Base-by-base conservation (phyloP, 2,329 filamentous ascomycete species). In the Zymoseptoria crescenta region DNA sequence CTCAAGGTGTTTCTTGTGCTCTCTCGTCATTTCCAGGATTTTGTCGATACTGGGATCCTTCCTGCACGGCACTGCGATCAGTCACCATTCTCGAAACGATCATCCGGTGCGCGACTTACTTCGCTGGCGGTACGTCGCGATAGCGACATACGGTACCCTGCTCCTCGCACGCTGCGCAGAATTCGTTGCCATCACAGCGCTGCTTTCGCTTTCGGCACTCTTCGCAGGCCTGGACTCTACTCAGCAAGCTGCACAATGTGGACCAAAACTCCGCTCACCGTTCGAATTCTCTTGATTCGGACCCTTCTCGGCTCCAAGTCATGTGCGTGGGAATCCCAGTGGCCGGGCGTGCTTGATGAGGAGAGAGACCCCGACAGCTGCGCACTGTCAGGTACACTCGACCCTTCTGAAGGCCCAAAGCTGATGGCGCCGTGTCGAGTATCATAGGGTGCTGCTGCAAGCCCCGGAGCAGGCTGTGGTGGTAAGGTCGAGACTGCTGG, bases 181-280 rank as follows among this genome's bases (percentile, higher is more conserved):
- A 59, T 51, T 63, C 56, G 49, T 94, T 96, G 67, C 94, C 93
- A 72, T 97, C 94, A 75, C 93, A 97, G 78, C 96, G 97, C 76
- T 97, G 94, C 81, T 93, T 96, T 75, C 87, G 87, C 78, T 96
- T 96, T 68, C 92, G 84, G 73, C 93, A 97, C 90, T 96, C 95
- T 69, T 96, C 91, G 77, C 91, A 96, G 57, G 91, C 91, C 77
- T 89, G 84, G 62, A 91, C 90, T 69, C 20, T 10, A 3, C 16
- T 50, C 41, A 50, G 21, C 24, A n/a, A 52, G n/a, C n/a, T 28
- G n/a, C n/a, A 5, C 27, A 9, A 27, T n/a, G 10, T 29, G 24
- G 20, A 8, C 24, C 21, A 10, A 52, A n/a, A 19, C 27, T 28
- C 1, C n/a, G 28, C 51, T 52, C 24, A 52, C 51, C n/a, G 51